A percentile compares a stretch with the other conserved stretches of the same genome.
These are phyloP conservation scores for Lichtheimia ramosa DNA, from an alignment of 371 early-diverging fungal species.

Conservation along the genomic window DNA sequence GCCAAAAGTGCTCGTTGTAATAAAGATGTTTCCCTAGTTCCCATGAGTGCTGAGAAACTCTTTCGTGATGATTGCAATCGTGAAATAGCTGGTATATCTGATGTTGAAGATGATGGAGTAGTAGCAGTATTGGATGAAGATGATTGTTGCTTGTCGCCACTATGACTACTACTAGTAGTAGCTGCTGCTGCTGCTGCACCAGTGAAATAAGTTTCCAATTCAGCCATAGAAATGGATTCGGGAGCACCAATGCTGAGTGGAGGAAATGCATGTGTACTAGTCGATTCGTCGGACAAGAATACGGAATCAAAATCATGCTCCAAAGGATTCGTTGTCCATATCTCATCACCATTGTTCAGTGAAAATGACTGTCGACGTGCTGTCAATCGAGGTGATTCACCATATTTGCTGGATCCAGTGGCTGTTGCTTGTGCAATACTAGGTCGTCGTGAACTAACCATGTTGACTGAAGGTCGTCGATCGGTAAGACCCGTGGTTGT, in stretches of 20 bases:
- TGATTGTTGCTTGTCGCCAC: not conserved
- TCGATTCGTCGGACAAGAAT: constrained; percentile 32
- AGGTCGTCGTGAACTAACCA: constrained; percentile 12
- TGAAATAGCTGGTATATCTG: not conserved
- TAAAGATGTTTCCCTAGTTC: constrained; percentile 19
- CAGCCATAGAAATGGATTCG: constrained; percentile 47
- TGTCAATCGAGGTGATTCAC: constrained; percentile 8
- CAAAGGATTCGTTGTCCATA: constrained; percentile 39
- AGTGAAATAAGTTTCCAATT: constrained; percentile 45
- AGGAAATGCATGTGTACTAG: constrained; percentile 18
- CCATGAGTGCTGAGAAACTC: constrained; percentile 14
- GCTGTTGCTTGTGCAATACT: constrained; percentile 17
- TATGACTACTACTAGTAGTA: not conserved
- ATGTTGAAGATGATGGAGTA: not conserved
- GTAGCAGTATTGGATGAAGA: constrained; percentile 9
- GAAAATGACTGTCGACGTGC: constrained; percentile 17
- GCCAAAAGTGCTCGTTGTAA: constrained; percentile 37
- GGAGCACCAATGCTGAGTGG: constrained; percentile 44
- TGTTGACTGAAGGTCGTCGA: constrained; percentile 10
- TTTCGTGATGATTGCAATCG: constrained; percentile 13
- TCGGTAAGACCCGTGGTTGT: not conserved
- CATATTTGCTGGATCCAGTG: not conserved
- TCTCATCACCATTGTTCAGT: constrained; percentile 32
- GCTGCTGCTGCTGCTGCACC: not conserved
- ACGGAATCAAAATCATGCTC: constrained; percentile 47